Evolutionary conservation across 108 stramenopile species (phyloP), one percentile per base, ranked within the genome.

Genomic region (Cyclotella choctawhatcheeana): DNA sequence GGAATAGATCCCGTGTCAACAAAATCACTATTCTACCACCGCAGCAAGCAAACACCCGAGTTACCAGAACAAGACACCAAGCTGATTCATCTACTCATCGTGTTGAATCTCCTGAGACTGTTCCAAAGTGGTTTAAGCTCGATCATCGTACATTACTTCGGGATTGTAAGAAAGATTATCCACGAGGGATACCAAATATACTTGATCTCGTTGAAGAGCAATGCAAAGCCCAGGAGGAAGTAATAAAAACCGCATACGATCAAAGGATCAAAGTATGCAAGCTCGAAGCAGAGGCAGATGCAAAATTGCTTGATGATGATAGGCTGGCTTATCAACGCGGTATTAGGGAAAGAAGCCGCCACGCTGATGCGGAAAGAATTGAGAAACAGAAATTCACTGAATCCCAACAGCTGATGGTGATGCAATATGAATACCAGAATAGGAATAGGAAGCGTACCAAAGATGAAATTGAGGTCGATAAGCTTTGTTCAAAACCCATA

Each of bases 401-500:
- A 24, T 48, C 65, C 10, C 65, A 59, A 17, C 56, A 67, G 29
- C 67, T 67, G 43, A 33, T 63, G 52, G 53, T 63, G 58, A 55
- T 79, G 71, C 67, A 64, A 21, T 79, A 73, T 43, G 71, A 73
- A 26, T 79, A 79, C 35, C 71, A 79, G 58, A 79, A 79, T 60
- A 62, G 78, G 3, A 79, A 79, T 37, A 71, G 53, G 55, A 60
- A 54, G 7, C 78, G 71, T 17, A 67, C 56, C 37, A 43, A 44
- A 47, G 59, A 68, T 53, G 78, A 79, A 17, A 50, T 79, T 55
- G 70, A 79, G 45, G 54, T 59, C 5, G 61, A 73, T 7, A 56
- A 64, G 55, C 67, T 79, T 7, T 79, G 78, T 40, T 71, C 67
- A 4, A 29, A 67, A 27, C 60, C 78, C 27, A 67, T 79, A 1